Percentiles rank a stretch among this genome's conserved stretches.
Conservation (phyloP, 352 stramenopile species). For the Phytophthora colocasiae region DNA sequence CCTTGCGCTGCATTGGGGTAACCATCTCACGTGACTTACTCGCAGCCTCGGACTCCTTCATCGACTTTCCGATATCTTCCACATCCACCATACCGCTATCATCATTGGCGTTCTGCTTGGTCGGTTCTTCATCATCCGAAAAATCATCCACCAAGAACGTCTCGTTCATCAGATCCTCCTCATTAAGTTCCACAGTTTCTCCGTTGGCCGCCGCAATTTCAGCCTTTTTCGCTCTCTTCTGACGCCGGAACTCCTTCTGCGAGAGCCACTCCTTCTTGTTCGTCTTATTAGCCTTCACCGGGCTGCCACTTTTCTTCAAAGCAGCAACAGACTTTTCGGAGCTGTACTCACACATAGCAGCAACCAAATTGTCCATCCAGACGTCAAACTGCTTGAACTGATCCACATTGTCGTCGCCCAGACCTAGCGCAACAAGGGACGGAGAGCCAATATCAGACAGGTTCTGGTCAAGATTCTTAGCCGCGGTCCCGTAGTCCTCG, state of each 20-base stretch:
- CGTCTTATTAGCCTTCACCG: slow-evolving; percentile 22
- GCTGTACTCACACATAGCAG: slow-evolving; percentile 79
- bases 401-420: slow-evolving; percentile 88
- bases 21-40: slow-evolving; percentile 93
- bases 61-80: slow-evolving; percentile 87
- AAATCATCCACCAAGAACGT: slow-evolving; percentile 77
- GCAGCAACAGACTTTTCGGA: slow-evolving; percentile 43
- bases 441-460: slow-evolving; percentile 71
- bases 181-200: slow-evolving; percentile 71
- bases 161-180: slow-evolving; percentile 90
- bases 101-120: slow-evolving; percentile 33
- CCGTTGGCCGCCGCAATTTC: slow-evolving; percentile 54
- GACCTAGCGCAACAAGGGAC: slow-evolving; percentile 60
- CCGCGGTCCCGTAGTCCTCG: slow-evolving; percentile 85
- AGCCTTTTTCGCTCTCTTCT: slow-evolving; percentile 83
- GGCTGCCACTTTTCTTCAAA: slow-evolving; percentile 18
- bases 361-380: slow-evolving; percentile 84
- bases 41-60: slow-evolving; percentile 84
- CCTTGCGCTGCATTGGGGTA: slow-evolving; percentile 94
- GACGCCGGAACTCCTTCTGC: slow-evolving; percentile 85
- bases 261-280: slow-evolving; percentile 67
- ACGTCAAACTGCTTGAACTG: slow-evolving; percentile 82
- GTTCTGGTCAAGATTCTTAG: slow-evolving; percentile 73
- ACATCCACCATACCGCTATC: slow-evolving; percentile 80
- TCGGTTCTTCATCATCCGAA: slow-evolving; percentile 70